A percentile compares a stretch with the other conserved stretches of the same genome.
Conservation (phyloP, 192 early-diverging fungal genomes). For the Chytriomyces confervae region DNA sequence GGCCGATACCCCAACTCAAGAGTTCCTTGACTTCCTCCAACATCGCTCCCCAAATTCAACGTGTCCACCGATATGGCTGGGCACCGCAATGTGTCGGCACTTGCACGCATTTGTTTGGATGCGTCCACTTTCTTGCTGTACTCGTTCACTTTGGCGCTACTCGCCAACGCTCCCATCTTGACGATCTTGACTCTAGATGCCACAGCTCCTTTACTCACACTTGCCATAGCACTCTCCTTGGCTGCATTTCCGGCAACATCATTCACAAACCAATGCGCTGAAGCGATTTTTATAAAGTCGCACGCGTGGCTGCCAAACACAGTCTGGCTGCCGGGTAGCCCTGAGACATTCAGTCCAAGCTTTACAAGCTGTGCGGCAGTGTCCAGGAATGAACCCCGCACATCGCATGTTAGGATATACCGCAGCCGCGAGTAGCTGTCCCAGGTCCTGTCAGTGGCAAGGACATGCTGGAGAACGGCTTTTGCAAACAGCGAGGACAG, state of each 20-base stretch:
- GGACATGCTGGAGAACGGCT: conserved; percentile 27
- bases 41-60: not conserved
- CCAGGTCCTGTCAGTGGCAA: conserved; percentile 30
- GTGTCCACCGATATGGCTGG: not conserved
- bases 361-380: conserved; percentile 33
- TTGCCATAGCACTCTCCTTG: not conserved
- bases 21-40: not conserved
- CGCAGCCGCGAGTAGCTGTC: conserved; percentile 4
- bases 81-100: not conserved
- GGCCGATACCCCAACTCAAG: not conserved
- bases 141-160: not conserved
- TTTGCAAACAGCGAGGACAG: conserved; percentile 29
- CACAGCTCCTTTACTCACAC: not conserved
- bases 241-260: conserved; percentile 24
- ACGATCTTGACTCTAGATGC: not conserved
- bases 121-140: not conserved
- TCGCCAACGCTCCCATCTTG: not conserved
- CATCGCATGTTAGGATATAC: conserved; percentile 33
- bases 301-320: conserved; percentile 34
- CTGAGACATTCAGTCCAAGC: conserved; percentile 15
- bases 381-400: conserved; percentile 30
- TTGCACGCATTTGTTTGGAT: not conserved
- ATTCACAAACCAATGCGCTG: conserved; percentile 39
- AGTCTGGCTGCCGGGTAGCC: not conserved
- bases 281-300: conserved; percentile 32